Evolutionary conservation across 768 basidiomycete genomes (phyloP), one percentile per base, ranked within the genome.

Genomic region (Lentinus brumalis): DNA sequence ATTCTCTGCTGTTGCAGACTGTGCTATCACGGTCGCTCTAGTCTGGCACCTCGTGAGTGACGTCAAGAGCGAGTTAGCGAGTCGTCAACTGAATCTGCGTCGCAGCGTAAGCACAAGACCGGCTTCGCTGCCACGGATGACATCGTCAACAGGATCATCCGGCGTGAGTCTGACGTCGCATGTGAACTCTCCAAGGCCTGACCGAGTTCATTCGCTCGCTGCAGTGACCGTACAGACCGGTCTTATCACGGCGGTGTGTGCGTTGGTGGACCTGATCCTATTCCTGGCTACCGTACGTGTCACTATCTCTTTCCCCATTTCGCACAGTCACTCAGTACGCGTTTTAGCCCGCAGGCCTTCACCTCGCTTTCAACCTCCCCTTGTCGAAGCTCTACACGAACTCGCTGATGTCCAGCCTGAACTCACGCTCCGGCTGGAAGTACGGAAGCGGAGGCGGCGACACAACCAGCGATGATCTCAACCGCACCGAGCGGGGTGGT

Each of bases 61-160:
- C 11, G 1, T 15, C 26, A 7, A 0, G 9, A 8, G 2, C 12
- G 4, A 12, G 10, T 41, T 4, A 26, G 8, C 11, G 21, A 26
- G 31, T 26, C 21, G 21, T 26, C 21, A 26, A 26, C 21, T 26
- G 21, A 26, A 31, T 1, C 47, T 12, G 14, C 1, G 21, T 55
- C 44, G 16, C 38, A 82, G 81, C 64, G 68, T 45, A 74, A 64
- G 41, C 73, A 78, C 59, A 78, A 75, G 64, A 81, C 79, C 0
- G 80, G 80, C 7, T 79, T 81, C 59, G 58, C 69, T 9, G 61
- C 64, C 5, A 79, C 81, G 0, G 79, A 82, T 60, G 67, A 77
- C 44, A 66, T 77, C 40, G 68, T 83, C 1, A 76, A 81, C 62
- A 74, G 69, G 53, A 78, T 83, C 53, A 80, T 81, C 55, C 69